phyloP scores from a whole-genome alignment of 2,329 filamentous ascomycete genomes.

The Blastomyces percursus region DNA sequence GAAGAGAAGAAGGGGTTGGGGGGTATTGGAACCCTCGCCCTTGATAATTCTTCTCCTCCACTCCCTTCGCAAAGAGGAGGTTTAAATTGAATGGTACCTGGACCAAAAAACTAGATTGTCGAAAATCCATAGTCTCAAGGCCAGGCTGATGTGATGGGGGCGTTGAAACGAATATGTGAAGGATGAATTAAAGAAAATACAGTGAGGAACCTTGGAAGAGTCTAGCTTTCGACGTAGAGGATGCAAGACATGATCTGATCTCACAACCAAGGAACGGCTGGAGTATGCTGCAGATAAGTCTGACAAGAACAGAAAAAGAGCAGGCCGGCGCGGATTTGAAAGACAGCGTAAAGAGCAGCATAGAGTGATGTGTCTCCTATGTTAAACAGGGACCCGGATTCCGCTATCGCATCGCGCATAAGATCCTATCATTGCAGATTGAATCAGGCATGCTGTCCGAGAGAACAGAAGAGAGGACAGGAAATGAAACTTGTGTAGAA shows the following conservation, averaged over 20 bases:
- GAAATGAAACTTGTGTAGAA: not conserved
- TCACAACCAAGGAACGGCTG: not conserved
- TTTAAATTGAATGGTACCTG: not conserved
- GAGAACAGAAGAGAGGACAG: not conserved
- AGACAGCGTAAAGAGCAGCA: not conserved
- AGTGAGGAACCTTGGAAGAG: not conserved
- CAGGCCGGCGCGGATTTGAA: not conserved
- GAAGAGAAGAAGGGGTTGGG: too few species aligned
- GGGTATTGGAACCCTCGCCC: not conserved
- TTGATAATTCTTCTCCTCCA: not conserved
- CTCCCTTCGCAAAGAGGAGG: not conserved
- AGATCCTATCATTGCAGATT: too few species aligned
- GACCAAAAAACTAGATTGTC: not conserved
- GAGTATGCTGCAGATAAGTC: not conserved
- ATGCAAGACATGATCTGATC: not conserved
- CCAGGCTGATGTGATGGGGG: not conserved
- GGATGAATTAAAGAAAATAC: not conserved
- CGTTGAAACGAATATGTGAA: not conserved
- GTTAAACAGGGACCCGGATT: not conserved
- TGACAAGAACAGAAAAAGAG: not conserved
- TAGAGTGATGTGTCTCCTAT: not conserved
- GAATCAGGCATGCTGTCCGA: not conserved
- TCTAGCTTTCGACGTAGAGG: not conserved
- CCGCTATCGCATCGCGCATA: not conserved
- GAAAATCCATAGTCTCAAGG: not conserved